Evolutionary conservation across 331 rosid species (phyloP).

Genomic region (Acacia concinna): DNA sequence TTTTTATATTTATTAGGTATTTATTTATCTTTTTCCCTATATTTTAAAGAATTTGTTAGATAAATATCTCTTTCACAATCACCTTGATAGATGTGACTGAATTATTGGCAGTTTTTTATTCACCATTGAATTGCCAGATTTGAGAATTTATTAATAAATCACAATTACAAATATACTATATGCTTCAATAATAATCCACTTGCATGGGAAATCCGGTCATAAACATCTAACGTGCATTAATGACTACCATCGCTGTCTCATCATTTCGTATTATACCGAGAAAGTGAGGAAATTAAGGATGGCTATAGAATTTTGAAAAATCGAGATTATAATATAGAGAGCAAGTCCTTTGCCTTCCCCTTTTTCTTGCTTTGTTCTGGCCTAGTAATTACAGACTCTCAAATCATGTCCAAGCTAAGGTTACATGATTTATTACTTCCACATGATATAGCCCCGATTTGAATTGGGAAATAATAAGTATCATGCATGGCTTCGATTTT

Average conservation of each 20-base stretch:
- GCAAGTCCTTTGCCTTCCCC: constrained; percentile 15
- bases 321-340: constrained; percentile 2
- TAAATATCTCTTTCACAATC: not conserved
- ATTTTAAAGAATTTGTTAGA: not conserved
- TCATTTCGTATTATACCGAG: constrained; percentile 36
- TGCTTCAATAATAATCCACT: not conserved
- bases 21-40: too few species aligned
- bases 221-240: constrained; percentile 40
- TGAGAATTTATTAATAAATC: not conserved
- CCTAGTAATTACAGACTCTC: constrained; percentile 12
- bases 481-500: constrained; percentile 24
- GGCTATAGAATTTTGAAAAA: not conserved
- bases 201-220: constrained; percentile 26
- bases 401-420: constrained; percentile 56
- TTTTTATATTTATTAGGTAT: too few species aligned
- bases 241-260: constrained; percentile 31
- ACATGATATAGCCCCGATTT: constrained; percentile 10
- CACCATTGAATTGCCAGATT: not conserved
- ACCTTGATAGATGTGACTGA: not conserved
- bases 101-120: not conserved
- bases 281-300: constrained; percentile 8
- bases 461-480: constrained; percentile 34
- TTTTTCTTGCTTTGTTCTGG: constrained; percentile 27
- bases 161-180: not conserved
- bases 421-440: constrained; percentile 27